A percentile compares a stretch with the other conserved stretches of the same genome.
phyloP scores from a whole-genome alignment of 176 grass and related monocot species.

The Melocanna baccifera region DNA sequence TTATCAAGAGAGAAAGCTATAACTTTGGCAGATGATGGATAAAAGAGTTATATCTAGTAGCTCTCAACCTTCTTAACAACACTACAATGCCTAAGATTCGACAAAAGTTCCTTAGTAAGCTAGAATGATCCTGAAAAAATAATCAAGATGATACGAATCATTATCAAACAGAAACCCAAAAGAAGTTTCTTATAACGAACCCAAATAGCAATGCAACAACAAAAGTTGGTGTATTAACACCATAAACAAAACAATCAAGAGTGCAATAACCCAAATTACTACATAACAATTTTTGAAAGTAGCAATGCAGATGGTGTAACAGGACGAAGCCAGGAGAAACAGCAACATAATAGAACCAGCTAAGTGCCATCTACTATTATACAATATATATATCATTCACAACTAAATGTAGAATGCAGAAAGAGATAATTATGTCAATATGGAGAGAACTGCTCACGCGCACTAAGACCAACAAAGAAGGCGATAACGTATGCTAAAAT shows the following conservation, averaged over 20 bases:
- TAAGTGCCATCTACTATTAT: conserved; percentile 17
- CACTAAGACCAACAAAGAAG: too few species aligned
- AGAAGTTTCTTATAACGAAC: not conserved
- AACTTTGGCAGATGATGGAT: not conserved
- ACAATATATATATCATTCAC: too few species aligned
- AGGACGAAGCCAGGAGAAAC: conserved; percentile 5
- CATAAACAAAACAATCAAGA: conserved; percentile 13
- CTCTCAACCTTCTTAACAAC: not conserved
- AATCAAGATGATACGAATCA: not conserved
- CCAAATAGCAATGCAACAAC: not conserved
- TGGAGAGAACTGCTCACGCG: too few species aligned
- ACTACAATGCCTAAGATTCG: not conserved
- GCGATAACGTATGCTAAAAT: too few species aligned
- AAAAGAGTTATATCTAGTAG: conserved; percentile 15
- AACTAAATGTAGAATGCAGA: too few species aligned
- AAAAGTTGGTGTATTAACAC: not conserved
- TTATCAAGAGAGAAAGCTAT: not conserved
- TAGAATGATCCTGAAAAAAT: conserved; percentile 10
- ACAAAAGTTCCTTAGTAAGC: too few species aligned
- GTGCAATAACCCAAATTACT: not conserved
- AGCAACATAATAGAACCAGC: not conserved
- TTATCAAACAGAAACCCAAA: not conserved
- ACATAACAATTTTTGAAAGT: not conserved
- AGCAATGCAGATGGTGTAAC: not conserved
- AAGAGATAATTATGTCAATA: too few species aligned